A percentile compares a stretch with the other conserved stretches of the same genome.
These are phyloP conservation scores for Tolypocladium pustulatum DNA, from an alignment of 2,329 filamentous ascomycete genomes.

Conservation along the genomic window DNA sequence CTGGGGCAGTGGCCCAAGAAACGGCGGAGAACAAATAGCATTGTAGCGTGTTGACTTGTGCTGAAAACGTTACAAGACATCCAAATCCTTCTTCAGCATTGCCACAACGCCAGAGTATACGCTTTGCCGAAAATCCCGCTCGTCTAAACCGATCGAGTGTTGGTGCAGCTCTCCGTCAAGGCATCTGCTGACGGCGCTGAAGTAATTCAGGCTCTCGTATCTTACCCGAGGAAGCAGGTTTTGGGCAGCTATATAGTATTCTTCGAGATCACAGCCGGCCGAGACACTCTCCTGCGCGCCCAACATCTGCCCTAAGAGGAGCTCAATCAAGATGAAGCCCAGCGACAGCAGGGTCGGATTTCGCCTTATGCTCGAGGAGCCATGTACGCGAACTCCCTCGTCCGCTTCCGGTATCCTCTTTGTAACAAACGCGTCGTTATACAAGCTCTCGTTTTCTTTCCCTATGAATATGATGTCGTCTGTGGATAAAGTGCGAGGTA, in stretches of 20 bases:
- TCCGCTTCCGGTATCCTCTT: background rate
- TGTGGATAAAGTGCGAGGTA: slow-evolving; percentile 1
- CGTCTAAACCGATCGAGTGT: background rate
- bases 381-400: background rate
- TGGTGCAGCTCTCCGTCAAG: slow-evolving; percentile 5
- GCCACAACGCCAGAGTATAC: slow-evolving; percentile 6
- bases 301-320: slow-evolving; percentile 5
- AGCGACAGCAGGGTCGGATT: slow-evolving; percentile 6
- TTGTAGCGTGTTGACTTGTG: background rate
- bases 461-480: background rate
- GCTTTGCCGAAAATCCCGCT: slow-evolving; percentile 5
- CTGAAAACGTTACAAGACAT: background rate
- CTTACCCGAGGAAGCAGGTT: background rate
- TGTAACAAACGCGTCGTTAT: background rate
- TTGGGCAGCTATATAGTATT: background rate
- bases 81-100: slow-evolving; percentile 6
- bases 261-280: background rate
- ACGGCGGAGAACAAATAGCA: background rate
- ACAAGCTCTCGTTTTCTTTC: background rate
- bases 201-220: slow-evolving; percentile 7
- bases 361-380: background rate
- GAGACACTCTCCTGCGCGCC: background rate
- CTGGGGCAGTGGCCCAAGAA: too few relatives aligned
- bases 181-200: slow-evolving; percentile 8
- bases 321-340: slow-evolving; percentile 11